Conservation (phyloP, 257 asterid species). For the Galeopsis tetrahit region DNA sequence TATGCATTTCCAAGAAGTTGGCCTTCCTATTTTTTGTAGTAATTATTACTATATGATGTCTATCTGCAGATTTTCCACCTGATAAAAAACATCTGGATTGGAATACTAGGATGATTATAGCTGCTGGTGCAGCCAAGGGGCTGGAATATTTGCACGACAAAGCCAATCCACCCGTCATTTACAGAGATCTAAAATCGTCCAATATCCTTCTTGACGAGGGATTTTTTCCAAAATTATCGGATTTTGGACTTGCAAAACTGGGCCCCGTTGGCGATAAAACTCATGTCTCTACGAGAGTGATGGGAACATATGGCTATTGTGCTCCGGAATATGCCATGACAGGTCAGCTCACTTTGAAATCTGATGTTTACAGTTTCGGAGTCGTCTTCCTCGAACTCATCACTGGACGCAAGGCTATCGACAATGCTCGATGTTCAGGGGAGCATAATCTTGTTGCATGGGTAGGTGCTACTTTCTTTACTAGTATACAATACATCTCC, state of each 20-base stretch:
- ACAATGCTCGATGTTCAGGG: conserved; percentile 67
- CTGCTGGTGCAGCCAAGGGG: conserved; percentile 73
- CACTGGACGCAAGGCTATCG: conserved; percentile 95
- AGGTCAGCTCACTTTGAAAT: conserved; percentile 94
- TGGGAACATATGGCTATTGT: conserved; percentile 98
- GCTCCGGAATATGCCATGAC: conserved; percentile 99
- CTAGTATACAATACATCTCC: too few relatives aligned
- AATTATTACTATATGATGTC: neutral
- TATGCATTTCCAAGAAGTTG: neutral
- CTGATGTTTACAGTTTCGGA: conserved; percentile 98
- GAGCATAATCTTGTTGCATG: conserved; percentile 98
- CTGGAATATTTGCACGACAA: conserved; percentile 64
- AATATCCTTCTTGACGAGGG: conserved; percentile 95
- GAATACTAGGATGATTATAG: conserved; percentile 66
- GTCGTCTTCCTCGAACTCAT: conserved; percentile 96
- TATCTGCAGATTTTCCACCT: conserved; percentile 69
- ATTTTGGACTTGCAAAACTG: conserved; percentile 95
- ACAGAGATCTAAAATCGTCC: conserved; percentile 89
- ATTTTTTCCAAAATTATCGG: conserved; percentile 85
- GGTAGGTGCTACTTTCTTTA: conserved; percentile 53
- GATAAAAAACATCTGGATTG: conserved; percentile 77
- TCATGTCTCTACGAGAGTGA: conserved; percentile 96
- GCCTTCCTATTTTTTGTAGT: neutral
- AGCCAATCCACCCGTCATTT: conserved; percentile 71
- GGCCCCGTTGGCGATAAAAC: conserved; percentile 99